Evolutionary conservation across 2,329 filamentous ascomycete genomes (phyloP), one percentile per base, ranked within the genome.

Genomic region (Magnaporthiopsis incrustans): DNA sequence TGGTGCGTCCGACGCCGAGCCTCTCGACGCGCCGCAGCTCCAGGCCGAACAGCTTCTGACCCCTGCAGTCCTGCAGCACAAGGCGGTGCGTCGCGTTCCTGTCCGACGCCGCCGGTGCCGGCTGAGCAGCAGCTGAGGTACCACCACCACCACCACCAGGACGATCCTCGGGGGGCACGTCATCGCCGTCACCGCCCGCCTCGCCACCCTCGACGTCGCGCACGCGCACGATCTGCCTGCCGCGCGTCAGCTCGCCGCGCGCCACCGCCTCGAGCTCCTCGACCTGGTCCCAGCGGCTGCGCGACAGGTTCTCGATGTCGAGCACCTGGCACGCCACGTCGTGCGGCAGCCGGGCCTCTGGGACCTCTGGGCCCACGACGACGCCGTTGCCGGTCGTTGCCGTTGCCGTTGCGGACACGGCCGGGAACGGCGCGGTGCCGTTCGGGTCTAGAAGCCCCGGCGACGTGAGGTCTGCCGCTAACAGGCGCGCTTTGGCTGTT

Each of bases 271-370:
- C 90, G 8, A 95, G 85, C 44, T 88, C 86, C 74, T 97, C 92
- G 38, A 97, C 84, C 74, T 97, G 92, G 67, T 91, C 89, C 91
- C 93, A 96, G 62, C 89, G 84, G 69, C 89, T 92, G 63, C 84
- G 82, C 2, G 88, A 84, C 26, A 98, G 82, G 72, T 98, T 93
- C 72, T 96, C 89, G 10, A 98, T 81, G 70, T 96, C 92, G 1
- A 97, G 78, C 0, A 98, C 85, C 74, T 98, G 95, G 1, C 95
- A 88, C 3, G 89, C 80, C 0, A 94, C 80, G 38, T 91, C 84
- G 1, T 81, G 81, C 0, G 77, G 66, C 0, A 98, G 77, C 0
- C 76, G 77, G 4, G 78, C 75, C 65, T 83, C 33, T 3, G 33
- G 80, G 12, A 82, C 74, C 4, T 78, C 76, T 0, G 83, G 78